A percentile compares a stretch with the other conserved stretches of the same genome.
Conservation (phyloP, 768 basidiomycete species). For the Antrodiella citrinella region DNA sequence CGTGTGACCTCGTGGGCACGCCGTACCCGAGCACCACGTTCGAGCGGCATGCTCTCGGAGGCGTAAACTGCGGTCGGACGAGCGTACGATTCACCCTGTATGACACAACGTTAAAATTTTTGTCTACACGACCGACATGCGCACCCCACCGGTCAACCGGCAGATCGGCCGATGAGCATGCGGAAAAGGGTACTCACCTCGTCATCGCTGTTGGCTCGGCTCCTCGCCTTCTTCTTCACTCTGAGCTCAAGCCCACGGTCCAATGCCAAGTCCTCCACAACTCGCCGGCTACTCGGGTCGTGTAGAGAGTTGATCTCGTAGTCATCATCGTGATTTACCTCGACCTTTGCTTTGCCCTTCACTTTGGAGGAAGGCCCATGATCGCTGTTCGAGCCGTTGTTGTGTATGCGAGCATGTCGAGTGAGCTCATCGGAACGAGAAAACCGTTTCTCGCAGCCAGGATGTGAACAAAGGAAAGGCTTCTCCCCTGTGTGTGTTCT, state of each 20-base stretch:
- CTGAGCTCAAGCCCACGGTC: constrained; percentile 17
- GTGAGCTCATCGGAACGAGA: constrained; percentile 98
- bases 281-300: constrained; percentile 9
- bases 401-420: constrained; percentile 90
- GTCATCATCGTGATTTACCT: constrained; percentile 18
- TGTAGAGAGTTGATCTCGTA: background rate
- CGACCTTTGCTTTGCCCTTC: constrained; percentile 24
- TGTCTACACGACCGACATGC: background rate
- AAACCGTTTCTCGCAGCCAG: constrained; percentile 97
- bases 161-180: background rate
- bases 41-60: constrained; percentile 19
- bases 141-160: background rate
- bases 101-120: constrained; percentile 9
- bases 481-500: constrained; percentile 98
- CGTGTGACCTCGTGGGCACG: constrained; percentile 9
- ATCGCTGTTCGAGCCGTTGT: constrained; percentile 37
- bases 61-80: constrained; percentile 27
- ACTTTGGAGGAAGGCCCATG: constrained; percentile 9
- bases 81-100: constrained; percentile 30
- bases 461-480: constrained; percentile 86
- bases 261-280: constrained; percentile 10
- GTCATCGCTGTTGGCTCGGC: constrained; percentile 73
- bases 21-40: constrained; percentile 9
- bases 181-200: constrained; percentile 50
- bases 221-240: constrained; percentile 71